These are phyloP conservation scores for Tuber calosporum DNA, from an alignment of 495 filamentous ascomycete genomes.

Conservation along the genomic window DNA sequence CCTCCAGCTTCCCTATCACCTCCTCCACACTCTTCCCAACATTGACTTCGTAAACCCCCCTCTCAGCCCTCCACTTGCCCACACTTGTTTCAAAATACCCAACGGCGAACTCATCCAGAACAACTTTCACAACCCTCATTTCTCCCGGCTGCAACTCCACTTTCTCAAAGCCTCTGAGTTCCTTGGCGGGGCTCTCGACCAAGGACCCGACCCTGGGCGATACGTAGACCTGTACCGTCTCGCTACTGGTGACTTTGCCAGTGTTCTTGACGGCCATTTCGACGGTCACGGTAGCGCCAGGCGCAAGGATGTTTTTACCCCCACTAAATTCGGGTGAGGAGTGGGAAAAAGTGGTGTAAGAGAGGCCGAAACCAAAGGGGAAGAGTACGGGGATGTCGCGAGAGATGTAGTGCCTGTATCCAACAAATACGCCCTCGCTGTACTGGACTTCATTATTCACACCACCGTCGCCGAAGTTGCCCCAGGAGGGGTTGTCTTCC, in stretches of 20 bases:
- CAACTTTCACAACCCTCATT: conserved; percentile 47
- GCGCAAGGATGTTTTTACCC: conserved; percentile 40
- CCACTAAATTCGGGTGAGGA: conserved; percentile 44
- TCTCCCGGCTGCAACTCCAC: conserved; percentile 51
- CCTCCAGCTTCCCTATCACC: conserved; percentile 16
- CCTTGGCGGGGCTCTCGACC: conserved; percentile 50
- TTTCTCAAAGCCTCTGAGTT: conserved; percentile 56
- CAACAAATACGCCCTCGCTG: conserved; percentile 58
- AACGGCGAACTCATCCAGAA: conserved; percentile 49
- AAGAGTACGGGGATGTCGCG: conserved; percentile 47
- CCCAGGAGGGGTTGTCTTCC: conserved; percentile 56
- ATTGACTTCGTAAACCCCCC: conserved; percentile 50
- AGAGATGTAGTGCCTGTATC: conserved; percentile 58
- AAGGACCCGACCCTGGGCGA: conserved; percentile 40
- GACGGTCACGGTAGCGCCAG: conserved; percentile 41
- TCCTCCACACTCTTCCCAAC: conserved; percentile 49
- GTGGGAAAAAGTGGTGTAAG: conserved; percentile 54
- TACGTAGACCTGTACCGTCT: conserved; percentile 56
- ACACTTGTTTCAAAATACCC: conserved; percentile 56
- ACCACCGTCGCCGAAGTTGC: conserved; percentile 55
- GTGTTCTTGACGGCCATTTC: conserved; percentile 51
- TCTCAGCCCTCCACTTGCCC: conserved; percentile 53
- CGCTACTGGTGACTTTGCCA: conserved; percentile 49
- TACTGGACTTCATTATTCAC: conserved; percentile 50
- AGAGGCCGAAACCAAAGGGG: conserved; percentile 57